phyloP scores from a whole-genome alignment of 768 basidiomycete species.

The Russula ochroleuca region DNA sequence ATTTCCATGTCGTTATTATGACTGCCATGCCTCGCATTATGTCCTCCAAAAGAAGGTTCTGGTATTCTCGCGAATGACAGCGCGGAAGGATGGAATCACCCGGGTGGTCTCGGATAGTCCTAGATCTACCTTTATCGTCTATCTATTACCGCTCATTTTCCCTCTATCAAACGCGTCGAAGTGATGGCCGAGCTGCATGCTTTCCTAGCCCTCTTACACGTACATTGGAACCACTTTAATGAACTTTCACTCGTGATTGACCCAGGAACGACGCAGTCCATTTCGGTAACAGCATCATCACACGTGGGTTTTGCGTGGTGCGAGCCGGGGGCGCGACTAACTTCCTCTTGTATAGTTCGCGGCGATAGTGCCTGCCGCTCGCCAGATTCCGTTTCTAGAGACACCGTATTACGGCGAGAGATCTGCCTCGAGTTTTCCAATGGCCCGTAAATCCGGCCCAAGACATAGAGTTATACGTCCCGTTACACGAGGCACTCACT shows the following conservation, averaged over 20 bases:
- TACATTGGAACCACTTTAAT: constrained; percentile 3
- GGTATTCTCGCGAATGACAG: constrained; percentile 6
- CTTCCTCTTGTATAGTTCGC: background rate
- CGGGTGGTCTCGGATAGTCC: constrained; percentile 4
- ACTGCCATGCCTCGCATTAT: background rate
- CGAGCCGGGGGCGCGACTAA: constrained; percentile 1
- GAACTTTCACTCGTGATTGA: background rate
- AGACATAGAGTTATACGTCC: background rate
- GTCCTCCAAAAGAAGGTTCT: constrained; percentile 18
- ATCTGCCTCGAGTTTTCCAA: constrained; percentile 14
- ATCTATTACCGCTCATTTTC: constrained; percentile 20
- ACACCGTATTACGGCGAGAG: constrained; percentile 1
- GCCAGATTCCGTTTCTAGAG: constrained; percentile 9
- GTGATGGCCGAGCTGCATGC: background rate
- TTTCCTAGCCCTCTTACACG: constrained; percentile 9
- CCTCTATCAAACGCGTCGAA: constrained; percentile 5
- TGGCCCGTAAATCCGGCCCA: constrained; percentile 7
- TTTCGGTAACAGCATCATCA: constrained; percentile 15
- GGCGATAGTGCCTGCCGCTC: constrained; percentile 9
- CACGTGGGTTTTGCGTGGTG: constrained; percentile 24
- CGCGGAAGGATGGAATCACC: constrained; percentile 8
- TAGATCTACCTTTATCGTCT: constrained; percentile 11
- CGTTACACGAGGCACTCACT: constrained; percentile 12
- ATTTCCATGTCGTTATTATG: constrained; percentile 17
- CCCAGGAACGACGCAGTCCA: constrained; percentile 14